A percentile compares a stretch with the other conserved stretches of the same genome.
Conservation (phyloP, 257 asterid genomes). For the Scutellaria baicalensis region DNA sequence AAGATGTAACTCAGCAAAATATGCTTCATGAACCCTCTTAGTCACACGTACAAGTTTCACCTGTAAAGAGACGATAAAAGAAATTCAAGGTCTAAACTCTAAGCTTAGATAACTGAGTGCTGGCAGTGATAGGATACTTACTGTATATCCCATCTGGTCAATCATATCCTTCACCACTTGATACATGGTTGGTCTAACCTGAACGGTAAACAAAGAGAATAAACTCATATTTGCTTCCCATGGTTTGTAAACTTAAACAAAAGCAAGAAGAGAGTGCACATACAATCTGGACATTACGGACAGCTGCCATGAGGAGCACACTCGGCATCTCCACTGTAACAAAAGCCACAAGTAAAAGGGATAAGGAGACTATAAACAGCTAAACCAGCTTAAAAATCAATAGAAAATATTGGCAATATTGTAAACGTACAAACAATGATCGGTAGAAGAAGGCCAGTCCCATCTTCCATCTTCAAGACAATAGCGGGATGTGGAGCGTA, state of each 20-base stretch:
- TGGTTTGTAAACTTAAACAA: background rate
- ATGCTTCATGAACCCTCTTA: constrained; percentile 93
- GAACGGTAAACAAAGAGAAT: constrained; percentile 12
- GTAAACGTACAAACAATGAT: constrained; percentile 75
- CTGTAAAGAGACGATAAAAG: constrained; percentile 24
- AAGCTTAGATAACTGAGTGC: background rate
- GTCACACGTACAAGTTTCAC: constrained; percentile 90
- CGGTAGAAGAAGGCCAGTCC: constrained; percentile 86
- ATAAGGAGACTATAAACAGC: background rate
- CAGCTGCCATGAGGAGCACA: constrained; percentile 92
- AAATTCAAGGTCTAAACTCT: background rate
- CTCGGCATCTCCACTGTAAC: constrained; percentile 97
- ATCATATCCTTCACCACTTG: constrained; percentile 89
- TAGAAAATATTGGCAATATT: constrained; percentile 2
- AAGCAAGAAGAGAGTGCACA: constrained; percentile 2
- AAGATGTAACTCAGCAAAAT: constrained; percentile 71
- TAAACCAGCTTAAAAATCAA: background rate
- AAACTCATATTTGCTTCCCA: background rate
- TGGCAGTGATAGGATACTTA: constrained; percentile 23
- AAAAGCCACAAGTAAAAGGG: constrained; percentile 12
- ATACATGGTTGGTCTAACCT: constrained; percentile 95
- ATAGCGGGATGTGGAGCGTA: constrained; percentile 93
- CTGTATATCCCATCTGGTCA: constrained; percentile 90
- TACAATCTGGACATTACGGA: constrained; percentile 89
- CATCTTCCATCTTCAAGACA: constrained; percentile 94